phyloP scores from a whole-genome alignment of 805 yeast genomes.

The Dipodascopsis uninucleata region DNA sequence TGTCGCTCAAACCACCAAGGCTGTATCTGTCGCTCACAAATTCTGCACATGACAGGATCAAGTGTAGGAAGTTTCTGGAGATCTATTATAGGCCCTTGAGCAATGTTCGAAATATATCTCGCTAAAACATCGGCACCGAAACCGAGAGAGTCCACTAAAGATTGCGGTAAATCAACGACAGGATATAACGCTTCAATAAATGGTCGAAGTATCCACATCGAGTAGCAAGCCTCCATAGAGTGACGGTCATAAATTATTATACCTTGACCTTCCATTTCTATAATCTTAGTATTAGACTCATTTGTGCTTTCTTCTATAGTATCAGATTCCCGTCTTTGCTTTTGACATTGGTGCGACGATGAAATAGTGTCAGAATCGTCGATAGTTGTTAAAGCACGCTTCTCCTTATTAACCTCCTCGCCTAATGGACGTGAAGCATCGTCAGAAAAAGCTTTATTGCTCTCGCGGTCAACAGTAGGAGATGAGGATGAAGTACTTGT shows the following conservation, averaged over 20 bases:
- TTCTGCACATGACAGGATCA: slow-evolving; percentile 64
- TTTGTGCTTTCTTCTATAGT: too few species aligned
- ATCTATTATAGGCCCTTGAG: slow-evolving; percentile 61
- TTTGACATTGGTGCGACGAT: too few species aligned
- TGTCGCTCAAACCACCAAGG: slow-evolving; percentile 96
- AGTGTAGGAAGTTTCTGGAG: slow-evolving; percentile 38
- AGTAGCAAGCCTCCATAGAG: slow-evolving; percentile 53
- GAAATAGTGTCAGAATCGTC: too few species aligned
- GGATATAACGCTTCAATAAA: slow-evolving; percentile 58
- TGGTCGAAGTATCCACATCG: slow-evolving; percentile 92
- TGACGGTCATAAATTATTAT: slow-evolving; percentile 65
- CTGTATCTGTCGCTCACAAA: slow-evolving; percentile 87
- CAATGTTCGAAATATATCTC: slow-evolving; percentile 61
- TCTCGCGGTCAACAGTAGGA: too few species aligned
- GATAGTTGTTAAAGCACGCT: too few species aligned
- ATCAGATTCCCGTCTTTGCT: too few species aligned
- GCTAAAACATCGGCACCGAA: slow-evolving; percentile 85
- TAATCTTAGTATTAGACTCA: too few species aligned
- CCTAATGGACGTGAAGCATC: too few species aligned
- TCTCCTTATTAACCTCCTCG: too few species aligned
- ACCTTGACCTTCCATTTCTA: slow-evolving; percentile 90
- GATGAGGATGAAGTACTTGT: too few species aligned
- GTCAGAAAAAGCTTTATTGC: too few species aligned
- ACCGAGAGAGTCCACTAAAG: slow-evolving; percentile 72
- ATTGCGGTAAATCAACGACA: slow-evolving; percentile 64